These are phyloP conservation scores for Whalleya microplaca DNA, from an alignment of 2,329 filamentous ascomycete genomes.

Conservation along the genomic window DNA sequence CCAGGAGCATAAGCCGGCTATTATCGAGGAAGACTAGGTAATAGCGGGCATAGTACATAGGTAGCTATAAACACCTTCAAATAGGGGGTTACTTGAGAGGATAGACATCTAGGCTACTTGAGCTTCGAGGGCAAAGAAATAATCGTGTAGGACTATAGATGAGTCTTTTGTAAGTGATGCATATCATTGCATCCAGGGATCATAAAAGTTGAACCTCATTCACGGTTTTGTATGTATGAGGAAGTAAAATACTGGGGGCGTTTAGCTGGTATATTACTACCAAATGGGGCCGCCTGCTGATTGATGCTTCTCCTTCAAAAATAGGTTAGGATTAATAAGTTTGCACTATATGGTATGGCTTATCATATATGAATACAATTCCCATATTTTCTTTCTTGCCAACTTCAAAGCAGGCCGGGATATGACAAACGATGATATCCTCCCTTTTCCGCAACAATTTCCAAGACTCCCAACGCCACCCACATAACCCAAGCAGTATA, in stretches of 20 bases:
- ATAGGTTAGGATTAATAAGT: too few relatives aligned
- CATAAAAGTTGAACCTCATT: neutral
- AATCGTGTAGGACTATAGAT: neutral
- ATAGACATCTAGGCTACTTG: neutral
- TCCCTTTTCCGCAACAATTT: too few relatives aligned
- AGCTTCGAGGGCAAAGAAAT: neutral
- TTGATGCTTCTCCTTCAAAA: neutral
- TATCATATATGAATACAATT: too few relatives aligned
- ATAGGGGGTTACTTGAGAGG: neutral
- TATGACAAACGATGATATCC: too few relatives aligned
- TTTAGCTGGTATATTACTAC: neutral
- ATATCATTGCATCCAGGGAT: neutral
- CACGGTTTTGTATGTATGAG: neutral
- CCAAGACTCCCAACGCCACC: too few relatives aligned
- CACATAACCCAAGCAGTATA: too few relatives aligned
- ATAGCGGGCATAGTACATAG: neutral
- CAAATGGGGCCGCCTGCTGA: neutral
- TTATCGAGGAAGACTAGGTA: slow-evolving; percentile 56
- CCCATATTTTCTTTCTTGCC: too few relatives aligned
- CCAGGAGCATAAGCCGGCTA: slow-evolving; percentile 46
- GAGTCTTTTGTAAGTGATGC: neutral
- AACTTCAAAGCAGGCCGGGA: too few relatives aligned
- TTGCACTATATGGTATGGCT: too few relatives aligned
- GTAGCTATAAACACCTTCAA: neutral
- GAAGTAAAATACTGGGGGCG: neutral